Conservation (phyloP, 2,329 filamentous ascomycete genomes). For the Colletotrichum agaves region DNA sequence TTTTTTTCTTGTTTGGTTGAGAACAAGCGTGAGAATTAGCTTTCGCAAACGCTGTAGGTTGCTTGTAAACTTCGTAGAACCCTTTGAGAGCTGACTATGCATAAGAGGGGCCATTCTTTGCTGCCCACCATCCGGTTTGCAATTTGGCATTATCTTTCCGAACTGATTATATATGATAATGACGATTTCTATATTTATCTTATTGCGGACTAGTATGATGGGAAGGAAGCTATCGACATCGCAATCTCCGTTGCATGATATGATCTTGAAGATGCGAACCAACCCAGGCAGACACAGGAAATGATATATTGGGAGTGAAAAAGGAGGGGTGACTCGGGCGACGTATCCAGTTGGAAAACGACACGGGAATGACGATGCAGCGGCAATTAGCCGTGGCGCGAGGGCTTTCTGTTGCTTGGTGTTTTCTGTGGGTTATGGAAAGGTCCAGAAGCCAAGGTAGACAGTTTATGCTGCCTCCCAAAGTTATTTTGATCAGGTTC, state of each 20-base stretch:
- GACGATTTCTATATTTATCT: no score
- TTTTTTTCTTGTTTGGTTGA: not conserved
- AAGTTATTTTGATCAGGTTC: not conserved
- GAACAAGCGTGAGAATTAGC: not conserved
- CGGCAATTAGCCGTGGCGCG: not conserved
- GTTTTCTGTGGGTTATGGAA: conserved; percentile 23
- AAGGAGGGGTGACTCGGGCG: conserved; percentile 14
- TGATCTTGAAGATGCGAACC: no score
- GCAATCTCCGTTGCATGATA: no score
- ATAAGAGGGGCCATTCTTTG: not conserved
- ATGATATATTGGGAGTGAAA: conserved; percentile 18
- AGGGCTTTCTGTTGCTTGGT: conserved; percentile 3
- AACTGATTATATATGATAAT: no score
- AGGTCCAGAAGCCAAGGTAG: conserved; percentile 26
- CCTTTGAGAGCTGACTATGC: not conserved
- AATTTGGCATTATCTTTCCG: no score
- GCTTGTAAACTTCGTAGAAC: not conserved
- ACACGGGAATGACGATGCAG: not conserved
- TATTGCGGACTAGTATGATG: no score
- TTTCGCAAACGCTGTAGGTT: not conserved
- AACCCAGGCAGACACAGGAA: not conserved
- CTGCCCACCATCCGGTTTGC: not conserved
- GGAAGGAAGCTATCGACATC: no score
- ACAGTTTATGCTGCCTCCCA: not conserved
- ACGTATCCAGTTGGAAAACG: not conserved